Evolutionary conservation across 768 basidiomycete species (phyloP).

Genomic region (Trametes punicea): DNA sequence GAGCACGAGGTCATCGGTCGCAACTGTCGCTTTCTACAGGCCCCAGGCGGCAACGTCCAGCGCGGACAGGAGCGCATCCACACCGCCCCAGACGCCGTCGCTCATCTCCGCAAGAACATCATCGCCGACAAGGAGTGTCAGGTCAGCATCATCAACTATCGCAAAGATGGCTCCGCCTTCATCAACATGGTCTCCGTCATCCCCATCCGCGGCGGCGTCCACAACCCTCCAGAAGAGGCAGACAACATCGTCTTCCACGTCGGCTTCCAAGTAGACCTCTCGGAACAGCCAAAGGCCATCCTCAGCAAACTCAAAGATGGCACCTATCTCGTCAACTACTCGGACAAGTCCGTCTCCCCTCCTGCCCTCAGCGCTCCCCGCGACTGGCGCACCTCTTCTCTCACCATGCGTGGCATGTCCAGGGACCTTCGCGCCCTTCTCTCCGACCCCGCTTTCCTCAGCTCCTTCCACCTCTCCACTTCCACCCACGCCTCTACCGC

Average conservation of each 20-base stretch:
- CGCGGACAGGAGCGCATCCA: constrained; percentile 54
- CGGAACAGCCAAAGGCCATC: constrained; percentile 81
- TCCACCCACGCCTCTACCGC: constrained; percentile 31
- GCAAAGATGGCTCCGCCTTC: constrained; percentile 80
- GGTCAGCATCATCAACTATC: constrained; percentile 82
- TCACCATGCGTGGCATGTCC: constrained; percentile 40
- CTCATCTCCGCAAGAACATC: constrained; percentile 63
- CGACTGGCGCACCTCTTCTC: constrained; percentile 33
- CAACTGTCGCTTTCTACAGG: constrained; percentile 90
- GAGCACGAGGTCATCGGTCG: constrained; percentile 78
- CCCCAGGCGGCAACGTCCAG: constrained; percentile 57
- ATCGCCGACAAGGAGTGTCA: constrained; percentile 84
- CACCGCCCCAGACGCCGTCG: constrained; percentile 64
- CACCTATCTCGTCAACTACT: constrained; percentile 67
- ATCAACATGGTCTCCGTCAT: constrained; percentile 92
- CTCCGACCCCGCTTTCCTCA: constrained; percentile 44
- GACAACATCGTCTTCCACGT: constrained; percentile 83
- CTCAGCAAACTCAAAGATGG: constrained; percentile 77
- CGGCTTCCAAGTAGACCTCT: constrained; percentile 94
- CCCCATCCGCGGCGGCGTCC: constrained; percentile 64
- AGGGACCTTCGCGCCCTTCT: constrained; percentile 51
- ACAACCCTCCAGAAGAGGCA: constrained; percentile 46
- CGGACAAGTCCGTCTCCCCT: constrained; percentile 20
- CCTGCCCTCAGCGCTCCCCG: constrained; percentile 21
- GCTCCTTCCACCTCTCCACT: constrained; percentile 38